Conservation (phyloP, 345 rosid genomes). For the Eucalyptus decipiens region DNA sequence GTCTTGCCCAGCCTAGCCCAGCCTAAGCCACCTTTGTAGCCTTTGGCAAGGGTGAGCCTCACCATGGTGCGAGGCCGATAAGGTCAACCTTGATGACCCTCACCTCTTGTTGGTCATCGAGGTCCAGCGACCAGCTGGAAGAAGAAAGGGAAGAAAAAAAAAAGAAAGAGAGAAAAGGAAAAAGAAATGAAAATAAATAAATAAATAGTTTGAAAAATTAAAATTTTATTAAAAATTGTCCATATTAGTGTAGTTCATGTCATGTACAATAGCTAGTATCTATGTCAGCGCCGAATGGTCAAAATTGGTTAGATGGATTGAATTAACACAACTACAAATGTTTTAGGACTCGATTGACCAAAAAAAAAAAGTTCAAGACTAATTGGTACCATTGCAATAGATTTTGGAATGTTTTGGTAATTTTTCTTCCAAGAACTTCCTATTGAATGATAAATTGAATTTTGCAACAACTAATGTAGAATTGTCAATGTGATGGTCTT, state of each 20-base stretch:
- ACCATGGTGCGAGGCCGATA: fast-evolving
- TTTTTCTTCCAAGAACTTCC: no score
- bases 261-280: fast-evolving
- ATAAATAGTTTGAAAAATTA: no score
- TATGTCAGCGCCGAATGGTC: fast-evolving
- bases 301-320: fast-evolving
- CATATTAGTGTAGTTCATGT: fast-evolving
- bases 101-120: fast-evolving
- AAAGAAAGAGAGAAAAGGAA: fast-evolving
- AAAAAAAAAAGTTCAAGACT: no score
- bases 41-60: fast-evolving
- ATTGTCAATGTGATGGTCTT: no score
- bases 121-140: fast-evolving
- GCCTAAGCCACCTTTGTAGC: fast-evolving
- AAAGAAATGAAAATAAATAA: no score
- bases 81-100: fast-evolving
- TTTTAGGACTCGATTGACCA: fast-evolving
- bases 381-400: fast-evolving
- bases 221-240: no score
- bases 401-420: no score
- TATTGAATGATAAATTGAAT: no score
- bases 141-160: fast-evolving
- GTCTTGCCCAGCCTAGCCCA: no score
- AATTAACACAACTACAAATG: fast-evolving
- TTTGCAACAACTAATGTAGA: no score